Conservation (phyloP, 1,284 basidiomycete genomes). For the Naganishia cerealis region DNA sequence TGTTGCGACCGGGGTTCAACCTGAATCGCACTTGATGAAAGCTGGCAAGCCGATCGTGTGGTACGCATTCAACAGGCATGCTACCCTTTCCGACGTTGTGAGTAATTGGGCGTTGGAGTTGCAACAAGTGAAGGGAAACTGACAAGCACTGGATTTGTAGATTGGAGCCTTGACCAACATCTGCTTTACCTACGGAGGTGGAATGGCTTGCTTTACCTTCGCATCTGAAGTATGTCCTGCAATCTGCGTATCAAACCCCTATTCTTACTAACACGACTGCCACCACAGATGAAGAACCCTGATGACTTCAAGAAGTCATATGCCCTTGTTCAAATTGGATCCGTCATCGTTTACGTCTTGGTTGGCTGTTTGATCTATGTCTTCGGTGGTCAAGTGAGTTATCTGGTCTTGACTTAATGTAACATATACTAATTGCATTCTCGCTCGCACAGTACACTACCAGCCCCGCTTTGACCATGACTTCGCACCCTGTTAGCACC, state of each 20-base stretch:
- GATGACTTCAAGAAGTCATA: conserved; percentile 51
- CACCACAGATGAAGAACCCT: conserved; percentile 42
- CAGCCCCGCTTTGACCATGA: conserved; percentile 48
- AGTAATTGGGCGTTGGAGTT: background rate
- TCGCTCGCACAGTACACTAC: conserved; percentile 38
- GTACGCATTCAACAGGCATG: conserved; percentile 41
- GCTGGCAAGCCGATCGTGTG: conserved; percentile 41
- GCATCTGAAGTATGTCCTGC: conserved; percentile 39
- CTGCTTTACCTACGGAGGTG: conserved; percentile 48
- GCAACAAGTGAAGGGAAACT: background rate
- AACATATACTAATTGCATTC: background rate
- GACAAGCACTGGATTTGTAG: background rate
- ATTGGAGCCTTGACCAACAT: conserved; percentile 48
- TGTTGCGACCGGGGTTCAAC: conserved; percentile 43
- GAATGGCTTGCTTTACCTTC: conserved; percentile 48
- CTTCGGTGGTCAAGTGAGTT: conserved; percentile 44
- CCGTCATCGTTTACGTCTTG: conserved; percentile 42
- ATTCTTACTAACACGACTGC: background rate
- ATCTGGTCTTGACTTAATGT: background rate
- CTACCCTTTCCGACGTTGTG: conserved; percentile 40
- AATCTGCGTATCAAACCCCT: background rate
- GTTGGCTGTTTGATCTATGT: conserved; percentile 45
- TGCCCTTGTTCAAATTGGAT: conserved; percentile 43
- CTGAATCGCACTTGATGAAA: conserved; percentile 37
- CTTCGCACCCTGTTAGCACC: conserved; percentile 41